These are phyloP conservation scores for Tetrahymena malaccensis DNA, from an alignment of 73 alveolate genomes.

Conservation along the genomic window DNA sequence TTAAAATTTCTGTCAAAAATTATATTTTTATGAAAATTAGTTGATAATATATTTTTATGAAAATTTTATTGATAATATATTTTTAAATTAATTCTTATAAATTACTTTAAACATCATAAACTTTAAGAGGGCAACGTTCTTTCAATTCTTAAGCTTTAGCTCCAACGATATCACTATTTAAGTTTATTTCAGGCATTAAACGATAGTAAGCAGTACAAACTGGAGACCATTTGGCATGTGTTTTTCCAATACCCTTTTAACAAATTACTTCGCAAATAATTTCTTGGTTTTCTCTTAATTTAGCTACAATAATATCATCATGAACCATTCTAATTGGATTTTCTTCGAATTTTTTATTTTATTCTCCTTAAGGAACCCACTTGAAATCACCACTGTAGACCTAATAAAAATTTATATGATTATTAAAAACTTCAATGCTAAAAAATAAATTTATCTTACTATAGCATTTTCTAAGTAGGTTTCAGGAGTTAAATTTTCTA, in stretches of 20 bases:
- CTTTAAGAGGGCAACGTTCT: constrained; percentile 82
- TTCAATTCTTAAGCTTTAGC: constrained; percentile 77
- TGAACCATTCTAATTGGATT: constrained; percentile 72
- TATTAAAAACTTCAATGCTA: no score
- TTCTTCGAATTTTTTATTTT: constrained; percentile 55
- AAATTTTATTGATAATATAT: no score
- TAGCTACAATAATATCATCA: constrained; percentile 86
- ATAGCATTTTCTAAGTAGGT: constrained; percentile 51
- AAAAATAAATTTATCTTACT: constrained; percentile 5
- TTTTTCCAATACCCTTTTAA: constrained; percentile 90
- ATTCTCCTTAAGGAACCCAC: constrained; percentile 79
- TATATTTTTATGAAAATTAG: no score
- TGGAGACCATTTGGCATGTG: constrained; percentile 99
- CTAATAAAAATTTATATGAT: neutral
- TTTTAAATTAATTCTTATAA: no score
- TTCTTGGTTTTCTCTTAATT: constrained; percentile 92
- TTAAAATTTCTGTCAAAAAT: no score
- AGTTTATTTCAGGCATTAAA: constrained; percentile 70
- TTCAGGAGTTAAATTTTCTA: constrained; percentile 44
- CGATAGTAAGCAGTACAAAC: constrained; percentile 94
- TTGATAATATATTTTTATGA: no score
- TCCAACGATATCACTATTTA: constrained; percentile 54
- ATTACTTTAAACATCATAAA: constrained; percentile 78
- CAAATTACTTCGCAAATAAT: constrained; percentile 82
- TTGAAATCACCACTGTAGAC: constrained; percentile 56